phyloP scores from a whole-genome alignment of 78 protist species.

The Dictyostelium citrinum region DNA sequence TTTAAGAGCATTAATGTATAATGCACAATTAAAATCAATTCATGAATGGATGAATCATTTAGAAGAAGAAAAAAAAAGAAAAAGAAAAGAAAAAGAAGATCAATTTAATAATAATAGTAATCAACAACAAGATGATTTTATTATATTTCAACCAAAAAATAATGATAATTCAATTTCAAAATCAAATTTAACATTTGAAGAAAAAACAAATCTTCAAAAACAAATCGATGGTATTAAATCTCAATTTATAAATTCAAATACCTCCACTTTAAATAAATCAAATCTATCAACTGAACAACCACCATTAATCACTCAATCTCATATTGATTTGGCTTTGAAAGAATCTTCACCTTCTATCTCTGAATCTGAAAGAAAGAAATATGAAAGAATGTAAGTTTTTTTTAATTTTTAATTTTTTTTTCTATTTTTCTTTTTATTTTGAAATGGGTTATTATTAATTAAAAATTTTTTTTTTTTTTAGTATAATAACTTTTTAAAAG shows the following conservation, averaged over 20 bases:
- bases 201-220: conserved; percentile 7
- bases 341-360: conserved; percentile 63
- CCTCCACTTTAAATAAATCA: not conserved
- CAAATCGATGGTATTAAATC: conserved; percentile 35
- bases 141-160: conserved; percentile 24
- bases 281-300: not conserved
- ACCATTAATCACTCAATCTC: conserved; percentile 22
- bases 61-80: not conserved
- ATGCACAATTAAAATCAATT: conserved; percentile 69
- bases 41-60: conserved; percentile 51
- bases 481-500: conserved; percentile 56
- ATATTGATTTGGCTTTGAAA: conserved; percentile 28
- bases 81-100: conserved; percentile 8
- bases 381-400: conserved; percentile 35
- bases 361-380: conserved; percentile 36
- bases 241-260: not conserved
- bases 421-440: too few species aligned
- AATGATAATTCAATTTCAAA: not conserved
- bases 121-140: not conserved
- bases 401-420: too few species aligned
- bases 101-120: not conserved
- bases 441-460: too few species aligned
- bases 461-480: not conserved
- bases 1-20: conserved; percentile 79
- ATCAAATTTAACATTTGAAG: conserved; percentile 17